These are phyloP conservation scores for Zoysia pacifica DNA, from an alignment of 176 grass and related monocot species.

Conservation along the genomic window DNA sequence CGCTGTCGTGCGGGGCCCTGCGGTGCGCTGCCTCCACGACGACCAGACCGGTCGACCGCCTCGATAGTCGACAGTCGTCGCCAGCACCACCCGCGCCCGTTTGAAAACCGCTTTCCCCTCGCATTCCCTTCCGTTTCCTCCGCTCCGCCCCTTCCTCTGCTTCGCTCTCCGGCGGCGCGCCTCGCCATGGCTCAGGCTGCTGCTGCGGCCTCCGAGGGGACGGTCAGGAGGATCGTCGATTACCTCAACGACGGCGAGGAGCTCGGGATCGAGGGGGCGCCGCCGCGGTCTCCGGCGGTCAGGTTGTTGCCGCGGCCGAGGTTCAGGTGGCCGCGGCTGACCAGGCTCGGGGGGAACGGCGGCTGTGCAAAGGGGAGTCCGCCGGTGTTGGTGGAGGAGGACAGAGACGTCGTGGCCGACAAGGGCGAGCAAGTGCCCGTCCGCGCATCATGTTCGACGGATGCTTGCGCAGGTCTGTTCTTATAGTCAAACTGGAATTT, in stretches of 20 bases:
- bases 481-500: too few relatives aligned
- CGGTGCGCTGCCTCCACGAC: conserved; percentile 4
- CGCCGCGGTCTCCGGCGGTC: not conserved
- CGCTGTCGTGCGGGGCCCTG: conserved; percentile 26
- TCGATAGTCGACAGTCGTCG: not conserved
- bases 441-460: too few relatives aligned
- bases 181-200: not conserved
- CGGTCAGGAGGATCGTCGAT: conserved; percentile 47
- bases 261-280: conserved; percentile 11
- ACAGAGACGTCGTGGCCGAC: not conserved
- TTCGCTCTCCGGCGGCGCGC: conserved; percentile 21
- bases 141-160: not conserved
- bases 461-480: too few relatives aligned
- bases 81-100: conserved; percentile 46
- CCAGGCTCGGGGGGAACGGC: conserved; percentile 12
- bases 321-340: conserved; percentile 46
- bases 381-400: not conserved
- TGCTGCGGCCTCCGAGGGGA: conserved; percentile 12
- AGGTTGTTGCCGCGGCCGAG: conserved; percentile 16
- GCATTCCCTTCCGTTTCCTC: not conserved
- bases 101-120: conserved; percentile 44
- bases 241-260: conserved; percentile 71
- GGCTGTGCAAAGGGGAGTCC: not conserved
- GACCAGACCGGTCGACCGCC: conserved; percentile 14
- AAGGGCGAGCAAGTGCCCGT: not conserved